phyloP scores from a whole-genome alignment of 2,329 filamentous ascomycete species.

The Monilinia fructigena region DNA sequence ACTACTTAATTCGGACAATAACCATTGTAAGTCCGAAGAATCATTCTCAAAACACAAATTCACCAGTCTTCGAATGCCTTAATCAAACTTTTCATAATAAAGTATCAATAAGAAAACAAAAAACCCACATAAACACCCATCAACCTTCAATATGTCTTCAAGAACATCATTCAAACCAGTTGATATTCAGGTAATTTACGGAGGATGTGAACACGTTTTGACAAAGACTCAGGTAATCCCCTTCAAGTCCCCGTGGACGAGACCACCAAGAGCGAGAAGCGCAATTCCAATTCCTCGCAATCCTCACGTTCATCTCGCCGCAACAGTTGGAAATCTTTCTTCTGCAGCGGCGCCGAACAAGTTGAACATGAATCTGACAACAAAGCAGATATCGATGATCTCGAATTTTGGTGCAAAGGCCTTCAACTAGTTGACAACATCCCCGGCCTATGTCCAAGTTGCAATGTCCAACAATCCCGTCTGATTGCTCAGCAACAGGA shows the following conservation, averaged over 20 bases:
- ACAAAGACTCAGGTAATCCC: constrained; percentile 6
- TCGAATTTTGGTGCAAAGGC: constrained; percentile 2
- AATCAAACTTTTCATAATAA: not conserved
- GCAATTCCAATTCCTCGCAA: not conserved
- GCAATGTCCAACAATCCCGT: not conserved
- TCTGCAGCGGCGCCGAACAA: not conserved
- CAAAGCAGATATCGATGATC: not conserved
- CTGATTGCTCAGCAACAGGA: not conserved
- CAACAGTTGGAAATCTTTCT: constrained; percentile 17
- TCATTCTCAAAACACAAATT: not conserved
- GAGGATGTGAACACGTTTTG: constrained; percentile 3
- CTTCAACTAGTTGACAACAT: not conserved
- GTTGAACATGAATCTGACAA: constrained; percentile 9
- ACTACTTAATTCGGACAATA: constrained; percentile 14
- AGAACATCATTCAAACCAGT: constrained; percentile 7
- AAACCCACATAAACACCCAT: not conserved
- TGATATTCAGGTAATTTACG: constrained; percentile 6
- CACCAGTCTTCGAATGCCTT: not conserved
- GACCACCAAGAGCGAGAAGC: not conserved
- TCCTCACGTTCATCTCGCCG: constrained; percentile 5
- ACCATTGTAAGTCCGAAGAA: not conserved
- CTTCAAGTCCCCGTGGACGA: not conserved
- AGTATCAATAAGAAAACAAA: not conserved
- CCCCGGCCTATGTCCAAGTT: not conserved
- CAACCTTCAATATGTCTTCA: constrained; percentile 4